Evolutionary conservation across 208 protist genomes (phyloP), one percentile per base, ranked within the genome.

Genomic region (Naegleria fowleri): DNA sequence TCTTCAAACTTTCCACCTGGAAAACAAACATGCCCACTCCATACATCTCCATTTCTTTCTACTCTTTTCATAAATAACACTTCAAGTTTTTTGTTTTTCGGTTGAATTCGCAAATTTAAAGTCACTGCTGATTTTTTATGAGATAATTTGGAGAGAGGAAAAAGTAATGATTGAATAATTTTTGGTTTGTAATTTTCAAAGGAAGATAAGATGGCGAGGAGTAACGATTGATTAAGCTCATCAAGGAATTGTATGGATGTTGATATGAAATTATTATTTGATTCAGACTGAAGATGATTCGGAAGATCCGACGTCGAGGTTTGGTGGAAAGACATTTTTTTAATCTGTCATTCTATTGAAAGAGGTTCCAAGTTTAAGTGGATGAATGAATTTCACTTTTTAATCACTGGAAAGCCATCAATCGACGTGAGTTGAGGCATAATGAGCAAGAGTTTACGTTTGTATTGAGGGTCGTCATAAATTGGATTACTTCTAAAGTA

Each of bases 371-470:
- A n/a, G n/a, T n/a, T n/a, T n/a, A n/a, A n/a, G n/a, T n/a, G n/a
- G n/a, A n/a, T n/a, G n/a, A n/a, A n/a, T n/a, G n/a, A n/a, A n/a
- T n/a, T 79, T 79, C 36, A 79, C 29, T 79, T 79, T 79, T 33
- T 88, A 13, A 88, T 58, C 5, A 88, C 43, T 13, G 85, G 85
- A 38, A 88, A 88, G 0, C 85, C 85, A 58, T 88, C 85, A n/a
- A 88, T 29, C 0, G 19, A 22, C 39, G 43, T 58, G 16, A 88
- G 6, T 6, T 58, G 15, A 29, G 85, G 85, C 15, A 88, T 15
- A 19, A 88, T 88, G 7, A 88, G n/a, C 4, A 58, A 0, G 29
- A 88, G 5, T 36, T 89, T 89, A 41, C 86, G 39, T 7, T 89
- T 89, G 48, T 67, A 89, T 40, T 89, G 86, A 19, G 48, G 5